A percentile compares a stretch with the other conserved stretches of the same genome.
phyloP scores from a whole-genome alignment of 163 green algal genomes.

The Chloromonas sp. region DNA sequence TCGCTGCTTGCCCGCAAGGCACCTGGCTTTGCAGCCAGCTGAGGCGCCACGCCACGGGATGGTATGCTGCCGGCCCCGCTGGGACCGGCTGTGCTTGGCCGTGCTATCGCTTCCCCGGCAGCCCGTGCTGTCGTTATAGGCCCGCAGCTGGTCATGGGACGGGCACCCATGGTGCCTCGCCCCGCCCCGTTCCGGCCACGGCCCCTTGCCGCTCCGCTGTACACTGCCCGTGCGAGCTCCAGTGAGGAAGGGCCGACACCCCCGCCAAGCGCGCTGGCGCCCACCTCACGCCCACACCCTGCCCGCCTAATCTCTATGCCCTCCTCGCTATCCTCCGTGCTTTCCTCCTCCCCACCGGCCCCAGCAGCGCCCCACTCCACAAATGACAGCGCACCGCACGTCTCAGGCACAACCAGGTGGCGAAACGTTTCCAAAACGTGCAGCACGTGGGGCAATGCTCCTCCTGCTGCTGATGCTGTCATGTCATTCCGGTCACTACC shows the following conservation, averaged over 20 bases:
- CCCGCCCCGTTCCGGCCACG: neutral
- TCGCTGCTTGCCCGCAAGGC: too few relatives aligned
- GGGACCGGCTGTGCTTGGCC: too few relatives aligned
- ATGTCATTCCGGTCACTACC: neutral
- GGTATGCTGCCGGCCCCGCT: too few relatives aligned
- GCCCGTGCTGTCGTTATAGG: too few relatives aligned
- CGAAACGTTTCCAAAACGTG: neutral
- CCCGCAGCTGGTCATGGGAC: too few relatives aligned
- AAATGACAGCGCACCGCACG: neutral
- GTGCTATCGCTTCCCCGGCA: too few relatives aligned
- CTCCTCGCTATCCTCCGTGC: neutral
- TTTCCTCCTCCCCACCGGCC: neutral
- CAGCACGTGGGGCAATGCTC: neutral
- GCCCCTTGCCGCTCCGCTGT: neutral
- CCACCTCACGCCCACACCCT: neutral
- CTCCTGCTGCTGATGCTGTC: neutral
- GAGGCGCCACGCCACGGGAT: too few relatives aligned
- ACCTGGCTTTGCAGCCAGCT: too few relatives aligned
- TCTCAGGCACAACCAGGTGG: slow-evolving; percentile 5
- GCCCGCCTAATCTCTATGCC: neutral
- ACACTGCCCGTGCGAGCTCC: neutral
- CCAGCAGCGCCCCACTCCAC: neutral
- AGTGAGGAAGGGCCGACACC: neutral
- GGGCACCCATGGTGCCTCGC: neutral
- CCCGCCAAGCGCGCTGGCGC: too few relatives aligned